Percentiles rank a stretch among this genome's conserved stretches.
Evolutionary conservation across 805 yeast species (phyloP).

Genomic region (Saccharomyces paradoxus): DNA sequence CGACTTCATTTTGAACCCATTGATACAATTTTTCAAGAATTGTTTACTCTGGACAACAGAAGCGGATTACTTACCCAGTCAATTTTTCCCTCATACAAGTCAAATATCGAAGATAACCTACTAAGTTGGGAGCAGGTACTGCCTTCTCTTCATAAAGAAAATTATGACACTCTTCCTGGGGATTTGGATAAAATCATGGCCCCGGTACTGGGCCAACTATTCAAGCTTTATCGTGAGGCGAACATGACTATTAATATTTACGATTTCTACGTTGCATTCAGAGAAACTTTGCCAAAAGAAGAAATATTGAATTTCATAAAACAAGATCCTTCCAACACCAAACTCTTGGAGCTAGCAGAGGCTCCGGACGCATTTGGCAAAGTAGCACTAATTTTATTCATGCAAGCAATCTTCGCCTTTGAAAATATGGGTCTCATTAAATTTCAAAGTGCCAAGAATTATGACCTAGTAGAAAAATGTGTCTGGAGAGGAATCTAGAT

Average conservation of each 20-base stretch:
- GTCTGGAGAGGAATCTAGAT: slow-evolving; percentile 30
- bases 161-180: slow-evolving; percentile 9
- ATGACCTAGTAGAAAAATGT: slow-evolving; percentile 26
- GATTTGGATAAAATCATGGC: slow-evolving; percentile 34
- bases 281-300: slow-evolving; percentile 36
- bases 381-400: slow-evolving; percentile 59
- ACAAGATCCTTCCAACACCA: slow-evolving; percentile 12
- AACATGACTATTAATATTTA: slow-evolving; percentile 57
- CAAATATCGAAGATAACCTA: slow-evolving; percentile 27
- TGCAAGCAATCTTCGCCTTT: slow-evolving; percentile 66
- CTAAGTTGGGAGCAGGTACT: slow-evolving; percentile 26
- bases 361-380: slow-evolving; percentile 48
- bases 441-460: slow-evolving; percentile 38
- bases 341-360: slow-evolving; percentile 20
- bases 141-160: slow-evolving; percentile 5
- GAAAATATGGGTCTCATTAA: slow-evolving; percentile 61
- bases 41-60: slow-evolving; percentile 28
- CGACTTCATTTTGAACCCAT: slow-evolving; percentile 24
- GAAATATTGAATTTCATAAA: slow-evolving; percentile 22
- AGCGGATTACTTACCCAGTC: slow-evolving; percentile 27
- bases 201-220: slow-evolving; percentile 52
- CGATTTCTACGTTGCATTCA: slow-evolving; percentile 60
- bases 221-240: slow-evolving; percentile 70
- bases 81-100: slow-evolving; percentile 25
- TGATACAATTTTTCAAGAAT: slow-evolving; percentile 29